Percentiles rank a stretch among this genome's conserved stretches.
phyloP scores from a whole-genome alignment of 2,329 filamentous ascomycete genomes.

The Penicillium sp. region DNA sequence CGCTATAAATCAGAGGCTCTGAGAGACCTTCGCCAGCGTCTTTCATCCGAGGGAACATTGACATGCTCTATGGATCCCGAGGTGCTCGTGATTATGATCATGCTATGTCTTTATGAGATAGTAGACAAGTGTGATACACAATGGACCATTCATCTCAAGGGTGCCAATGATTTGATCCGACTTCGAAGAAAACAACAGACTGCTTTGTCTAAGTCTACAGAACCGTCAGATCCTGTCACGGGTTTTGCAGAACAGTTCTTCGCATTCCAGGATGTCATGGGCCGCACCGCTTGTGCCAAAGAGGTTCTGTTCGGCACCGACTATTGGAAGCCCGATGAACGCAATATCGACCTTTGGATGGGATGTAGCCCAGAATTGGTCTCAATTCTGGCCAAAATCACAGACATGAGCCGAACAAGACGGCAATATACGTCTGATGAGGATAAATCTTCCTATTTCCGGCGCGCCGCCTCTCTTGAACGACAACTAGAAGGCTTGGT shows the following conservation, averaged over 20 bases:
- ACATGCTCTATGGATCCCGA: conserved; percentile 35
- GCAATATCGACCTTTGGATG: conserved; percentile 50
- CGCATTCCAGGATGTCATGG: conserved; percentile 56
- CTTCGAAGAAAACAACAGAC: conserved; percentile 35
- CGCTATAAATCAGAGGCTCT: conserved; percentile 42
- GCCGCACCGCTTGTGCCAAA: conserved; percentile 53
- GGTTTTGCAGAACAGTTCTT: conserved; percentile 51
- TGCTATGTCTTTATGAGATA: conserved; percentile 51
- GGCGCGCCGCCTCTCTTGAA: conserved; percentile 39
- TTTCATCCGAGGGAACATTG: conserved; percentile 30
- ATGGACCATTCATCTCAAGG: conserved; percentile 53
- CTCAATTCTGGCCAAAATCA: conserved; percentile 50
- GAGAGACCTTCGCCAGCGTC: conserved; percentile 36
- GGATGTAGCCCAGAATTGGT: conserved; percentile 52
- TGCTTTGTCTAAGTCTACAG: conserved; percentile 9
- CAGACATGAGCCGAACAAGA: conserved; percentile 46
- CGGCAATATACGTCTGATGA: conserved; percentile 29
- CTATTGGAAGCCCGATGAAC: conserved; percentile 47
- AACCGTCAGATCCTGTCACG: conserved; percentile 27
- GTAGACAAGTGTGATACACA: conserved; percentile 46
- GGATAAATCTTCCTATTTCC: conserved; percentile 29
- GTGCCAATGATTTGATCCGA: conserved; percentile 51
- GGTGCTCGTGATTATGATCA: conserved; percentile 48
- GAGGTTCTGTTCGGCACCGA: conserved; percentile 50
- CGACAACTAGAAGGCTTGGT: conserved; percentile 35